Conservation (phyloP, 768 basidiomycete species). For the Pleurotus djamor region DNA sequence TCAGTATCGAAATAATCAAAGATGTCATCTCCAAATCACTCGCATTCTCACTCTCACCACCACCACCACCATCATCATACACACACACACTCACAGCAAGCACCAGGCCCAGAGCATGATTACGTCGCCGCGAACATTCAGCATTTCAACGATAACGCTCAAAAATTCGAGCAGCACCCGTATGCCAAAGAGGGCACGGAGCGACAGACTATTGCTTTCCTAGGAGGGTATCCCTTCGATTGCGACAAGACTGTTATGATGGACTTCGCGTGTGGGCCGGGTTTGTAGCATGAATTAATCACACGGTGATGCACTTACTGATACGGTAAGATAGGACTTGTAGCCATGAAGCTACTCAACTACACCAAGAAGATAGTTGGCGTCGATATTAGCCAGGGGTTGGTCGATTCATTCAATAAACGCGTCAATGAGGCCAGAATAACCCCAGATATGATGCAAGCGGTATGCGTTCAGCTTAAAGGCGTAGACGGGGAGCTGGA, state of each 20-base stretch:
- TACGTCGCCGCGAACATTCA: conserved; percentile 32
- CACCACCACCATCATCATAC: conserved; percentile 6
- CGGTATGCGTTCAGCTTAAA: conserved; percentile 50
- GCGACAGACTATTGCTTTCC: conserved; percentile 35
- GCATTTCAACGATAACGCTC: conserved; percentile 27
- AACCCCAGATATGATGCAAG: conserved; percentile 60
- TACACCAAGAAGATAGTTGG: conserved; percentile 65
- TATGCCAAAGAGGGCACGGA: conserved; percentile 20
- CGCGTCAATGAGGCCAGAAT: conserved; percentile 58
- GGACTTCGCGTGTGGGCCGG: conserved; percentile 78
- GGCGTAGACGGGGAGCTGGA: conserved; percentile 31
- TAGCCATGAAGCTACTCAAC: conserved; percentile 59
- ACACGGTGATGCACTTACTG: no score
- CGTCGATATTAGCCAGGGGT: conserved; percentile 71
- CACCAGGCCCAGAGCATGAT: conserved; percentile 13
- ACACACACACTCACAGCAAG: no score
- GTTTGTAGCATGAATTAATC: no score
- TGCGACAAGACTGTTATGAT: conserved; percentile 55
- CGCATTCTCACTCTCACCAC: background rate
- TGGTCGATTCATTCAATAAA: conserved; percentile 23
- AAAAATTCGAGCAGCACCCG: conserved; percentile 15
- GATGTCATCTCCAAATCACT: background rate
- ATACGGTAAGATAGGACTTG: no score
- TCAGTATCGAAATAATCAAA: background rate
- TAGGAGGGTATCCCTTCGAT: conserved; percentile 44